phyloP scores from a whole-genome alignment of 2,329 filamentous ascomycete species.

The Diplodia intermedia region DNA sequence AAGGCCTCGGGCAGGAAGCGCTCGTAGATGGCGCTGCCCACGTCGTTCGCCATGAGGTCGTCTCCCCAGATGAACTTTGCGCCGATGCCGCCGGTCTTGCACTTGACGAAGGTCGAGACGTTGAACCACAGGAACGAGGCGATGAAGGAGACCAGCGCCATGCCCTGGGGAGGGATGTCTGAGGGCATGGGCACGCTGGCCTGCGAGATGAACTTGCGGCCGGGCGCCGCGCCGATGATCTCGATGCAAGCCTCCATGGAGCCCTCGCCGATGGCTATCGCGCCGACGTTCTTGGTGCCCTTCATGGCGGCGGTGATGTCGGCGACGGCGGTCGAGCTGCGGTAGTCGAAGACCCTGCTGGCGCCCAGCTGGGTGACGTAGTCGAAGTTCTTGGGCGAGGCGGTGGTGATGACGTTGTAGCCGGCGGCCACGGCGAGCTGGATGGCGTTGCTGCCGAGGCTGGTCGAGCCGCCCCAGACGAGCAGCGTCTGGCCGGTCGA shows the following conservation, averaged over 20 bases:
- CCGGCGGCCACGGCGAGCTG: conserved; percentile 55
- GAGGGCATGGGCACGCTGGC: too few species aligned
- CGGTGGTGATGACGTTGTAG: conserved; percentile 55
- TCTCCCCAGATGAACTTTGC: conserved; percentile 7
- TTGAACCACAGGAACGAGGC: too few species aligned
- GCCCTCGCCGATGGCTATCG: too few species aligned
- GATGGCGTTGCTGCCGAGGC: conserved; percentile 55
- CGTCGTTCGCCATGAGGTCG: conserved; percentile 36
- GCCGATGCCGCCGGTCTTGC: too few species aligned
- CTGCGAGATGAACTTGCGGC: too few species aligned
- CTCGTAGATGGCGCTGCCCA: conserved; percentile 45
- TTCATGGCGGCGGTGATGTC: background rate
- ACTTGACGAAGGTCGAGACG: too few species aligned
- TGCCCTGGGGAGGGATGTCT: too few species aligned
- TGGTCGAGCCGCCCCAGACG: conserved; percentile 60
- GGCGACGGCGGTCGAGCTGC: conserved; percentile 1
- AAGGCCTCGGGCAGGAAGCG: conserved; percentile 44
- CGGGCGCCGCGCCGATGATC: too few species aligned
- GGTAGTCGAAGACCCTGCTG: background rate
- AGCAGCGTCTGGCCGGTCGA: conserved; percentile 40
- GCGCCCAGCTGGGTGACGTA: conserved; percentile 52
- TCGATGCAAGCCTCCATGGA: too few species aligned
- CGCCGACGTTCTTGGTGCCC: too few species aligned
- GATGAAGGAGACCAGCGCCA: too few species aligned
- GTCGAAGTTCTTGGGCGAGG: conserved; percentile 53